Evolutionary conservation across 441 rosid genomes (phyloP).

Genomic region (Populus hybrid): DNA sequence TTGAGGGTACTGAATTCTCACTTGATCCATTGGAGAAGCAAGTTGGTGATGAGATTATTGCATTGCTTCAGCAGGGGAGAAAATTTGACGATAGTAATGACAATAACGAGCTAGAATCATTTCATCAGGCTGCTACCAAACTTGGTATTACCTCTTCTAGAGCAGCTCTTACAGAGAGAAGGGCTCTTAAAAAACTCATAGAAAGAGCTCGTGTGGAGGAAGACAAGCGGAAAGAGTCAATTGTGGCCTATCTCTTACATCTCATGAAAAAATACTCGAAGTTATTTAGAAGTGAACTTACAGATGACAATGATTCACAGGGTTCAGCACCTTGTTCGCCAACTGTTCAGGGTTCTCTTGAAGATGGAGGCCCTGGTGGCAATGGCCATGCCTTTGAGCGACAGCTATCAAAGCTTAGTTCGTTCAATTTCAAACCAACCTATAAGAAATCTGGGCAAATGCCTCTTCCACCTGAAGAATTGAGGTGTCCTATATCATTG

Average conservation of each 20-base stretch:
- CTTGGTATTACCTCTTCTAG: slow-evolving; percentile 88
- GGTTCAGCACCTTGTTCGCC: slow-evolving; percentile 93
- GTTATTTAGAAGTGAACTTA: slow-evolving; percentile 78
- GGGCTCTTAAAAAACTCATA: slow-evolving; percentile 88
- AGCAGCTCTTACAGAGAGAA: slow-evolving; percentile 87
- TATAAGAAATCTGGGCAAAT: slow-evolving; percentile 64
- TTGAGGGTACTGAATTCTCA: slow-evolving; percentile 57
- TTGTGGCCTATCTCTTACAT: slow-evolving; percentile 88
- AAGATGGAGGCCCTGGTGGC: slow-evolving; percentile 38
- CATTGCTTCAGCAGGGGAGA: slow-evolving; percentile 86
- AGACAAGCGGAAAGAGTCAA: slow-evolving; percentile 94
- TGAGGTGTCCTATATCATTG: slow-evolving; percentile 93
- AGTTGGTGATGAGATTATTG: slow-evolving; percentile 87
- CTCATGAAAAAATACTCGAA: slow-evolving; percentile 96
- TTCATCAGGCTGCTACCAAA: slow-evolving; percentile 78
- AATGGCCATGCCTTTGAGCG: slow-evolving; percentile 62
- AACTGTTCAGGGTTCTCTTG: slow-evolving; percentile 51
- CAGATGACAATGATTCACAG: slow-evolving; percentile 92
- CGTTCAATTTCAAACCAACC: slow-evolving; percentile 61
- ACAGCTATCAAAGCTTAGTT: slow-evolving; percentile 81
- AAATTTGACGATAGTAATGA: slow-evolving; percentile 62
- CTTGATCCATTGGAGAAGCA: slow-evolving; percentile 83
- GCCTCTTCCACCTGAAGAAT: slow-evolving; percentile 85
- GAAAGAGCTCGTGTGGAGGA: slow-evolving; percentile 95
- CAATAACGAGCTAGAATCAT: slow-evolving; percentile 80